Evolutionary conservation across 2,329 filamentous ascomycete species (phyloP), one percentile per base, ranked within the genome.

Genomic region (Samsoniella hepiali): DNA sequence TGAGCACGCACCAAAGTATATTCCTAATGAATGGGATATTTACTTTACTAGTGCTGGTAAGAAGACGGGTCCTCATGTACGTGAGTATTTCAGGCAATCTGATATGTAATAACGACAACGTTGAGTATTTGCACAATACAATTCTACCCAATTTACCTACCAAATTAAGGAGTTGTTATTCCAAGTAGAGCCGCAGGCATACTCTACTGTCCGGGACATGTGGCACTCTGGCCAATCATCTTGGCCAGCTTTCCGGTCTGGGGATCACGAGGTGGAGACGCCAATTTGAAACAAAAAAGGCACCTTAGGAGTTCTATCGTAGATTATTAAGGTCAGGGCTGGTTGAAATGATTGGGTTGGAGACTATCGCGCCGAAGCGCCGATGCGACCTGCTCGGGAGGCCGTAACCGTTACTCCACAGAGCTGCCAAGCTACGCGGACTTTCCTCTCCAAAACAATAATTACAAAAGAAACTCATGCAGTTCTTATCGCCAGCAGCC

Each of bases 21-120:
- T 49, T 40, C 62, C 55, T 13, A 60, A 54, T 38, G 56, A 64
- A 55, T 55, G n/a, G 56, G 62, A 64, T 50, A 54, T 63, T 45
- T 58, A 63, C 31, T 36, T 54, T 44, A 45, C 5, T 10, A 53
- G 45, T 31, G 29, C 45, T 22, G 45, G 55, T 17, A 47, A 58
- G 47, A 54, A 22, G 22, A 22, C 22, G 17, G 60, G 61, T 7
- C 61, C 53, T 42, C 32, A 42, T 45, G 44, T 58, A 44, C n/a
- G 45, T 32, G 61, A 63, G n/a, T 15, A 58, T 42, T 22, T 27
- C 17, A 62, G 50, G 11, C 38, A 31, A 29, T 34, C 32, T 8
- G 40, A 55, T 59, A 59, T 9, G 57, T 59, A 54, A 51, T 51
- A 54, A 13, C 36, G 47, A 61, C 47, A 54, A 53, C 29, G 27